Conservation (phyloP, 495 filamentous ascomycete species). For the Neurospora sp. region DNA sequence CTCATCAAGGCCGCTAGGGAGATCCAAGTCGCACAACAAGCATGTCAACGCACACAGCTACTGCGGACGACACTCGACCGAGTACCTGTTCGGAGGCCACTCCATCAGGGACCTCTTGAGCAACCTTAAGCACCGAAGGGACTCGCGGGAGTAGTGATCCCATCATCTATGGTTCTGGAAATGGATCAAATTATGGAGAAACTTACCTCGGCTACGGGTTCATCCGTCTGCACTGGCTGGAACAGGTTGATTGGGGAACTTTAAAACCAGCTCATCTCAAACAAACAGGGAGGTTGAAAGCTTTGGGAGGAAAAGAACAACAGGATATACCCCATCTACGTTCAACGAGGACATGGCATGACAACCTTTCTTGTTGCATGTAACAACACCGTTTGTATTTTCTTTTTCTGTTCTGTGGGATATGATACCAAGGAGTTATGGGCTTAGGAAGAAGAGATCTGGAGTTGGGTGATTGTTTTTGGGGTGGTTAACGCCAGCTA, state of each 20-base stretch:
- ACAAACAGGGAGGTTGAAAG: neutral
- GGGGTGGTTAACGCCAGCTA: neutral
- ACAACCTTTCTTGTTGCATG: neutral
- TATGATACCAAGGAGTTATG: neutral
- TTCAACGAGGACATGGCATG: neutral
- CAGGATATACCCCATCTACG: neutral
- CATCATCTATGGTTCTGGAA: neutral
- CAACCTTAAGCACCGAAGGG: constrained; percentile 6
- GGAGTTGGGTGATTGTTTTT: neutral
- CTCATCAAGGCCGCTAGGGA: neutral
- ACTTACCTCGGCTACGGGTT: neutral
- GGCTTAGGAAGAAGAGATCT: neutral
- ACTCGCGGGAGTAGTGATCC: neutral
- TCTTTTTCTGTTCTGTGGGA: neutral
- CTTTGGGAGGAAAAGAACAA: neutral
- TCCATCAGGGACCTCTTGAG: constrained; percentile 19
- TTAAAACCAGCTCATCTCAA: neutral
- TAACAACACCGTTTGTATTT: neutral
- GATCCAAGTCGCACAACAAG: neutral
- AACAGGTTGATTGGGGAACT: constrained; percentile 7
- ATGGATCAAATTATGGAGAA: neutral
- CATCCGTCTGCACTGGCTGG: constrained; percentile 10
- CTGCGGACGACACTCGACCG: constrained; percentile 24
- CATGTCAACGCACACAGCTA: constrained; percentile 27
- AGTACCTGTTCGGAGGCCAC: constrained; percentile 23